Percentiles rank a stretch among this genome's conserved stretches.
phyloP scores from a whole-genome alignment of 2,329 filamentous ascomycete genomes.

The Lojkania enalia region DNA sequence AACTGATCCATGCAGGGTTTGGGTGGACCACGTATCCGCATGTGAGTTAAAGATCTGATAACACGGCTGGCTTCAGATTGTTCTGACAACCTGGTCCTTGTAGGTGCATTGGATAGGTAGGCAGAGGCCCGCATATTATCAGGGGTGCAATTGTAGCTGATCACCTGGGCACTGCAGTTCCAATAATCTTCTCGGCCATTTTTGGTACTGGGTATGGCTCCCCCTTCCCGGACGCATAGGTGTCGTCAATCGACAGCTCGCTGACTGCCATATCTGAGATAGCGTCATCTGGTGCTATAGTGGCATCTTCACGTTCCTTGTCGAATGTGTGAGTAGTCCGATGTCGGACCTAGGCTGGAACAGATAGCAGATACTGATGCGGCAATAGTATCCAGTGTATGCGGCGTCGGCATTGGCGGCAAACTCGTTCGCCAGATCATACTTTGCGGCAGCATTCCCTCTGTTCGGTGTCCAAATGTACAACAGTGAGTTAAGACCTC shows the following conservation, averaged over 20 bases:
- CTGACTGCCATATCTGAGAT: slow-evolving; percentile 34
- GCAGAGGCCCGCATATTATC: slow-evolving; percentile 24
- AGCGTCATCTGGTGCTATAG: slow-evolving; percentile 78
- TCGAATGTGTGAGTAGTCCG: slow-evolving; percentile 57
- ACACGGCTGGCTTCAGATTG: slow-evolving; percentile 61
- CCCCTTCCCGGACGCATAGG: slow-evolving; percentile 22
- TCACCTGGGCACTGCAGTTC: slow-evolving; percentile 44
- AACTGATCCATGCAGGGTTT: slow-evolving; percentile 58
- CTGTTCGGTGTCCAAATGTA: slow-evolving; percentile 57
- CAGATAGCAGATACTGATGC: slow-evolving; percentile 12
- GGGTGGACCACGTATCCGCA: slow-evolving; percentile 78
- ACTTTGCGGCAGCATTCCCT: slow-evolving; percentile 53
- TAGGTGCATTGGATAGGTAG: slow-evolving; percentile 57
- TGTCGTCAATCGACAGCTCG: slow-evolving; percentile 29
- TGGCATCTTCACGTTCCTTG: slow-evolving; percentile 86
- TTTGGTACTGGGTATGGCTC: slow-evolving; percentile 50
- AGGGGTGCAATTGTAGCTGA: slow-evolving; percentile 37
- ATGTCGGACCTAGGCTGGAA: slow-evolving; percentile 27
- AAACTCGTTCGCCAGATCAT: slow-evolving; percentile 54
- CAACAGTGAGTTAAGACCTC: slow-evolving; percentile 48
- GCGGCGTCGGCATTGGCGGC: slow-evolving; percentile 55
- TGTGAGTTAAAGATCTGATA: slow-evolving; percentile 64
- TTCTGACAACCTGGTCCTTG: slow-evolving; percentile 38
- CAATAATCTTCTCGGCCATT: slow-evolving; percentile 53
- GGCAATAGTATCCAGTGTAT: slow-evolving; percentile 52